phyloP scores from a whole-genome alignment of 2,329 filamentous ascomycete genomes.

The Trichoderma oligosporum region DNA sequence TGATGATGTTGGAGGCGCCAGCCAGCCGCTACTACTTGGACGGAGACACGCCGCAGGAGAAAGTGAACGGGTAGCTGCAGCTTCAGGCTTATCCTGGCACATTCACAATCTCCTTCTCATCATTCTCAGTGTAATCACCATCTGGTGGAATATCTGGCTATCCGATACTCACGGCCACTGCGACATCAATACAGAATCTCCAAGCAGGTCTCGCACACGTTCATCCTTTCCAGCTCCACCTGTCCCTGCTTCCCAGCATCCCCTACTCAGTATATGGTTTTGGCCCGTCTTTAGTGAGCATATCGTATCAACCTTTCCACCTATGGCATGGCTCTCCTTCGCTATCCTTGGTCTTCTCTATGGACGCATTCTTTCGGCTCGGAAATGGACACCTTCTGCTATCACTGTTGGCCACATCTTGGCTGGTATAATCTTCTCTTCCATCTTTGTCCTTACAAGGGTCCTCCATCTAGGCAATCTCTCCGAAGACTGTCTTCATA shows the following conservation, averaged over 20 bases:
- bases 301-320: constrained; percentile 41
- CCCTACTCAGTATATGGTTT: constrained; percentile 41
- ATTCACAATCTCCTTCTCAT: constrained; percentile 38
- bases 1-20: constrained; percentile 25
- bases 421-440: constrained; percentile 31
- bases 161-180: constrained; percentile 41
- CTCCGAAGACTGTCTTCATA: constrained; percentile 41
- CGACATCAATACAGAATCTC: constrained; percentile 11
- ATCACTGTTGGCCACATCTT: constrained; percentile 30
- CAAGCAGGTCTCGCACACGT: too few relatives aligned
- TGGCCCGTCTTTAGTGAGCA: constrained; percentile 29
- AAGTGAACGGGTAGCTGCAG: constrained; percentile 6
- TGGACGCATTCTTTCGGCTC: constrained; percentile 37
- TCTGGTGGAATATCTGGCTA: constrained; percentile 47
- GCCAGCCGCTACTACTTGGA: constrained; percentile 5
- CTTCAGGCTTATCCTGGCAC: constrained; percentile 37
- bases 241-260: neutral
- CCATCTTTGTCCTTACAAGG: constrained; percentile 41
- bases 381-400: constrained; percentile 30
- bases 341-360: constrained; percentile 44
- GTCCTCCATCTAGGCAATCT: constrained; percentile 43
- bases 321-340: constrained; percentile 46
- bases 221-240: neutral
- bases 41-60: neutral
- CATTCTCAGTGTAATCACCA: constrained; percentile 35